These are phyloP conservation scores for Epichloe hybrida DNA, from an alignment of 2,329 filamentous ascomycete genomes.

Conservation along the genomic window DNA sequence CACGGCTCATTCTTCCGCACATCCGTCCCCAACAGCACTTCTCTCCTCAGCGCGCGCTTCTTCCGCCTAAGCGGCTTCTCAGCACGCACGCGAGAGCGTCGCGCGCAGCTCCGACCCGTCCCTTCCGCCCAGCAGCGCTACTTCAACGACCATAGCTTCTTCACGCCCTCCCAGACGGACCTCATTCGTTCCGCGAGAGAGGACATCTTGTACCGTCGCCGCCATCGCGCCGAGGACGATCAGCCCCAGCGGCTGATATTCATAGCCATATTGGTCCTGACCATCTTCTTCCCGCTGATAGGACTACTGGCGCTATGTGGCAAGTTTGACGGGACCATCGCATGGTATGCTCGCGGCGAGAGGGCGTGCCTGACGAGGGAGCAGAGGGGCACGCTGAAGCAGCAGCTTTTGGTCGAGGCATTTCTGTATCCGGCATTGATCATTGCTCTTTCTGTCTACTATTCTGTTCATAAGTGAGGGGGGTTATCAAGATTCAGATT, in stretches of 20 bases:
- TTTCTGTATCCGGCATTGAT: slow-evolving; percentile 20
- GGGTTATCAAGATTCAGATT: too few species aligned
- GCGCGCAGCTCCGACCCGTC: background rate
- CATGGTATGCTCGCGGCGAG: slow-evolving; percentile 36
- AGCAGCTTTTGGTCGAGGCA: slow-evolving; percentile 25
- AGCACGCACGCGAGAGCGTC: slow-evolving; percentile 7
- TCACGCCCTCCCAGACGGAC: slow-evolving; percentile 16
- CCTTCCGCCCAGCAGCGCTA: background rate
- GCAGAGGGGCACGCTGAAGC: slow-evolving; percentile 18
- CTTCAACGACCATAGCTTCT: slow-evolving; percentile 11
- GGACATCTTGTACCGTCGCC: slow-evolving; percentile 17
- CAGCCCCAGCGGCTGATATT: slow-evolving; percentile 24
- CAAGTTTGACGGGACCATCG: slow-evolving; percentile 30
- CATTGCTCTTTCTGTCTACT: slow-evolving; percentile 18
- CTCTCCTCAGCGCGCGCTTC: slow-evolving; percentile 7
- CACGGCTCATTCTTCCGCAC: slow-evolving; percentile 5
- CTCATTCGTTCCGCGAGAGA: slow-evolving; percentile 19
- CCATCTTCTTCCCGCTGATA: slow-evolving; percentile 32
- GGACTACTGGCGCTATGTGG: slow-evolving; percentile 30
- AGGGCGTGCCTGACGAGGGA: slow-evolving; percentile 22
- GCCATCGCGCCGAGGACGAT: slow-evolving; percentile 14
- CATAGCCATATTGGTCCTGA: slow-evolving; percentile 22
- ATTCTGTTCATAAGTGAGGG: slow-evolving; percentile 12
- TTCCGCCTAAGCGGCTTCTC: slow-evolving; percentile 14
- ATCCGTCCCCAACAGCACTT: slow-evolving; percentile 5